These are phyloP conservation scores for Arthrobotrys musiformis DNA, from an alignment of 2,329 filamentous ascomycete genomes.

Conservation along the genomic window DNA sequence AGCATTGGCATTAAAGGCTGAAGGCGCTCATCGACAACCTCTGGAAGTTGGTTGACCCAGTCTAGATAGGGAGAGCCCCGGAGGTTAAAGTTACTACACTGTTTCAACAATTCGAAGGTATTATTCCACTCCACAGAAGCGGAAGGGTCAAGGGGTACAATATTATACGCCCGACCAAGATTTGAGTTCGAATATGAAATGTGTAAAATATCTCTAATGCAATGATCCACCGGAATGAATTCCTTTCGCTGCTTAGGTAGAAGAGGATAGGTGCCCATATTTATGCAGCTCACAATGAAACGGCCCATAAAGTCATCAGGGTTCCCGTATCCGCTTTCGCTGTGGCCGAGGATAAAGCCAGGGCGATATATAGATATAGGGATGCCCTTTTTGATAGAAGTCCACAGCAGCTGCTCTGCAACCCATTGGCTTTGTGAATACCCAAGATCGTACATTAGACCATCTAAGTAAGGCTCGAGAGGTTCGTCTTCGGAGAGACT, in stretches of 20 bases:
- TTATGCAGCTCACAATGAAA: conserved; percentile 10
- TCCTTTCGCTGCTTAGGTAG: conserved; percentile 38
- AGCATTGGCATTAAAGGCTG: conserved; percentile 15
- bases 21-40: not conserved
- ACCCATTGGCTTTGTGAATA: conserved; percentile 23
- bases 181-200: conserved; percentile 14
- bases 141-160: conserved; percentile 3
- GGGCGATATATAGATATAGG: conserved; percentile 15
- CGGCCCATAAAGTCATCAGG: conserved; percentile 37
- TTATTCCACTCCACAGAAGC: conserved; percentile 17
- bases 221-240: conserved; percentile 31
- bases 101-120: conserved; percentile 12
- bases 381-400: not conserved
- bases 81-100: conserved; percentile 5
- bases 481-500: conserved; percentile 8
- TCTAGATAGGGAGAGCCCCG: not conserved
- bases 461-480: conserved; percentile 3
- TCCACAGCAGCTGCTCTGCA: conserved; percentile 12
- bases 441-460: conserved; percentile 12
- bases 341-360: conserved; percentile 23
- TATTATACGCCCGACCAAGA: conserved; percentile 1
- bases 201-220: conserved; percentile 23
- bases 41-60: conserved; percentile 17
- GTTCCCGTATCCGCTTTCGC: conserved; percentile 22
- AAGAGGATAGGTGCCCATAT: conserved; percentile 19